Conservation (phyloP, 2,329 filamentous ascomycete genomes). For the Colletotrichum camelliae region DNA sequence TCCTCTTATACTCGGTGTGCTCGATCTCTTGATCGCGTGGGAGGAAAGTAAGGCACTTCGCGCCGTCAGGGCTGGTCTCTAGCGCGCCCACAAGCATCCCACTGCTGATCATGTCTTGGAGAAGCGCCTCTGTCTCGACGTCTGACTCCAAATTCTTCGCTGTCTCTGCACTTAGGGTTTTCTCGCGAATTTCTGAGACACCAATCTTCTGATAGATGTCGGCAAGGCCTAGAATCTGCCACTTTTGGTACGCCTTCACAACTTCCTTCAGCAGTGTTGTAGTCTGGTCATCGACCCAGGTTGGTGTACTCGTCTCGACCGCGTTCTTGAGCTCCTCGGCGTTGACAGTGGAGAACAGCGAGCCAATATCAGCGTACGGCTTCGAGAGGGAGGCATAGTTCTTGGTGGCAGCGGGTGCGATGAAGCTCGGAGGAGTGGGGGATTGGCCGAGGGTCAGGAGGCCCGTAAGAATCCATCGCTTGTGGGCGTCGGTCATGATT, state of each 20-base stretch:
- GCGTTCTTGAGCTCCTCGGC: constrained; percentile 68
- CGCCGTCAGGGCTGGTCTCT: constrained; percentile 47
- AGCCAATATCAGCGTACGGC: constrained; percentile 74
- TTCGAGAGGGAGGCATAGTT: constrained; percentile 64
- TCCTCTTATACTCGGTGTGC: constrained; percentile 55
- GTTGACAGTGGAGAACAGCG: constrained; percentile 65
- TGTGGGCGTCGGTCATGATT: constrained; percentile 88
- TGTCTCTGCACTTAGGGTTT: constrained; percentile 61
- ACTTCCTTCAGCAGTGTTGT: constrained; percentile 73
- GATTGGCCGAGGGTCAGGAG: constrained; percentile 73
- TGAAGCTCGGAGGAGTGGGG: constrained; percentile 59
- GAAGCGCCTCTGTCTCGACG: constrained; percentile 48
- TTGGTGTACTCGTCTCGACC: constrained; percentile 57
- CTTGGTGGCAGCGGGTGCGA: constrained; percentile 58
- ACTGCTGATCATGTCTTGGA: constrained; percentile 60
- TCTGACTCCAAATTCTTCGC: constrained; percentile 47
- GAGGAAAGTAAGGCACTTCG: constrained; percentile 58
- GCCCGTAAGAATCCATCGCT: constrained; percentile 84
- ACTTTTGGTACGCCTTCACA: constrained; percentile 73
- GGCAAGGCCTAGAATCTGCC: constrained; percentile 75
- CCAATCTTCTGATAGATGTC: constrained; percentile 71
- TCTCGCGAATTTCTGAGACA: constrained; percentile 55
- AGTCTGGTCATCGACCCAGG: constrained; percentile 79
- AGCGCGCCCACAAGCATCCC: constrained; percentile 59
- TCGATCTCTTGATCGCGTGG: constrained; percentile 46